Conservation (phyloP, 768 basidiomycete genomes). For the Cystobasidium tubakii region DNA sequence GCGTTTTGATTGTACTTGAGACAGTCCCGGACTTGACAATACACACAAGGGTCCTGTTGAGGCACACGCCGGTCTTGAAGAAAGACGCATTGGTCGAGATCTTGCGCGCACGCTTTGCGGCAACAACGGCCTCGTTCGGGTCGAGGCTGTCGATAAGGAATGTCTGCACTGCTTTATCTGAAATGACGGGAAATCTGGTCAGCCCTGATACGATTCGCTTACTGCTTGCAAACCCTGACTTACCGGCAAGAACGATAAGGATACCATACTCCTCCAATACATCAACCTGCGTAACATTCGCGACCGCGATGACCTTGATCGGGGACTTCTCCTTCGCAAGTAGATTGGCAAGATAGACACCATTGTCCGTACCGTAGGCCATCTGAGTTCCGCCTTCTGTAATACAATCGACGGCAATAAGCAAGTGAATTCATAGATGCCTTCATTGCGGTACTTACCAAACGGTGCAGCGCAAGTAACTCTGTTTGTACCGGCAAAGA, state of each 20-base stretch:
- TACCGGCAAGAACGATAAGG: slow-evolving; percentile 95
- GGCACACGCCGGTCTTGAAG: slow-evolving; percentile 91
- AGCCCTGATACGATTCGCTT: neutral
- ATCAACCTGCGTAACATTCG: slow-evolving; percentile 90
- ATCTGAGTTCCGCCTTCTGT: slow-evolving; percentile 76
- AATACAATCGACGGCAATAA: neutral
- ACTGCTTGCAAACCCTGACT: slow-evolving; percentile 40
- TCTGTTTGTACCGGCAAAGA: slow-evolving; percentile 75
- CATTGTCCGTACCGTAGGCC: slow-evolving; percentile 96
- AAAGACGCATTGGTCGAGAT: slow-evolving; percentile 94
- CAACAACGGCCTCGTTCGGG: slow-evolving; percentile 78
- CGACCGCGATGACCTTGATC: slow-evolving; percentile 76
- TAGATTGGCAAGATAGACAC: slow-evolving; percentile 88
- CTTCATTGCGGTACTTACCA: slow-evolving; percentile 59
- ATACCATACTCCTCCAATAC: slow-evolving; percentile 93
- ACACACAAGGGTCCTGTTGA: slow-evolving; percentile 85
- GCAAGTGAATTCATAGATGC: neutral
- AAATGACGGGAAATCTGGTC: neutral
- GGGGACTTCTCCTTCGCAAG: slow-evolving; percentile 59
- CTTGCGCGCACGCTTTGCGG: slow-evolving; percentile 85
- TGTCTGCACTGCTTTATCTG: slow-evolving; percentile 91
- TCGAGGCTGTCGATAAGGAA: slow-evolving; percentile 91
- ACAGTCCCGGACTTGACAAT: slow-evolving; percentile 92
- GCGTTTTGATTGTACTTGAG: slow-evolving; percentile 92
- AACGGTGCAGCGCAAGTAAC: slow-evolving; percentile 85